Conservation (phyloP, 208 protist genomes). For the Crithidia thermophila region DNA sequence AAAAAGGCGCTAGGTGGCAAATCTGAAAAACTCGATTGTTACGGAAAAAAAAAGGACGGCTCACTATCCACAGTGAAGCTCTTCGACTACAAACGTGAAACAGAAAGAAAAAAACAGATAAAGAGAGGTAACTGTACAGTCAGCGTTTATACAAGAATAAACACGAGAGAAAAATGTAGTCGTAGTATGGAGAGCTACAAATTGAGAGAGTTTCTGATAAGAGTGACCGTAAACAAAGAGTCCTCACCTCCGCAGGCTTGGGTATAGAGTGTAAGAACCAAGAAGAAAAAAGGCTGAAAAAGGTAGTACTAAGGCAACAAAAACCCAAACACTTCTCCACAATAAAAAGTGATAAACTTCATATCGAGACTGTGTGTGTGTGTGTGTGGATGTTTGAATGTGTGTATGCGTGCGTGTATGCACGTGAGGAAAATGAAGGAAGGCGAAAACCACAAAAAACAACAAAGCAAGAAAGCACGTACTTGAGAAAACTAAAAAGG, state of each 20-base stretch:
- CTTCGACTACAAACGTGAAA: too few relatives aligned
- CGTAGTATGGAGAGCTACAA: neutral
- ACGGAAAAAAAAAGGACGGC: too few relatives aligned
- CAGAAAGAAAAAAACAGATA: too few relatives aligned
- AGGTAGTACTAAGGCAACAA: too few relatives aligned
- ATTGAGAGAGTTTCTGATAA: too few relatives aligned
- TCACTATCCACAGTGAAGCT: too few relatives aligned
- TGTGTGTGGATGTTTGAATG: neutral
- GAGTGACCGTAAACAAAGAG: too few relatives aligned
- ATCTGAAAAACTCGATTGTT: neutral
- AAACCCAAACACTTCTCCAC: too few relatives aligned
- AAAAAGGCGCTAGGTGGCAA: neutral
- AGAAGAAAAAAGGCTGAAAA: constrained; percentile 21
- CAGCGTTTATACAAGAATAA: constrained; percentile 7
- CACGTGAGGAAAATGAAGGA: neutral
- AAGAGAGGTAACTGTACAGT: too few relatives aligned
- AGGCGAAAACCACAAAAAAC: neutral
- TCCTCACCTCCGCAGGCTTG: neutral
- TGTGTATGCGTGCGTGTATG: neutral
- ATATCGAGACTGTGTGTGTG: too few relatives aligned
- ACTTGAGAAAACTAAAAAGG: neutral
- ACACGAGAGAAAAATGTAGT: neutral
- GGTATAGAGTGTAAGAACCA: neutral
- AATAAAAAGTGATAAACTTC: neutral
- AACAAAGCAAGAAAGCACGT: neutral